phyloP scores from a whole-genome alignment of 208 protist genomes.

The Trichomonas gallinae region DNA sequence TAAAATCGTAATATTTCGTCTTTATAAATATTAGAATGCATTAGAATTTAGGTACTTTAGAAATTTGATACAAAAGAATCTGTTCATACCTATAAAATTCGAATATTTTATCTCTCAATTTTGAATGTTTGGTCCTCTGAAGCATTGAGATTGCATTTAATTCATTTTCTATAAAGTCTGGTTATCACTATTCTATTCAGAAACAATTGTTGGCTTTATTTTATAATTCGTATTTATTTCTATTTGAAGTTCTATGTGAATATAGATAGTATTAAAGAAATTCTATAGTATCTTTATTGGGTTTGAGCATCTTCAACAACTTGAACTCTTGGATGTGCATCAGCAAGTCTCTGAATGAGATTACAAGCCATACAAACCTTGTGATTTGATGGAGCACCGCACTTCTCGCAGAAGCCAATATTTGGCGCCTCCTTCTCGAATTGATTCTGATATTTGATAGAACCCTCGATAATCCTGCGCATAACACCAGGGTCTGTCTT shows the following conservation, averaged over 20 bases:
- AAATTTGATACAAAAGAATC: too few species aligned
- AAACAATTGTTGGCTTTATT: too few species aligned
- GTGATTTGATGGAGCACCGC: background rate
- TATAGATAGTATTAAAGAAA: background rate
- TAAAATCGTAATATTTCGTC: too few species aligned
- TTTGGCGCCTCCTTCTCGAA: background rate
- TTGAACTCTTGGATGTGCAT: background rate
- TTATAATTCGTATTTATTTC: background rate
- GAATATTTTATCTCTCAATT: too few species aligned
- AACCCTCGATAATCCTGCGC: background rate
- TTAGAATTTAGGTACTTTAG: too few species aligned
- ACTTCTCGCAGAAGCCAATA: background rate
- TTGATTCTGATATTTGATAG: background rate
- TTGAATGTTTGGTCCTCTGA: too few species aligned
- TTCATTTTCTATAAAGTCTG: too few species aligned
- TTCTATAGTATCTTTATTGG: background rate
- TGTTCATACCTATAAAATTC: too few species aligned
- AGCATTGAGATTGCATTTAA: too few species aligned
- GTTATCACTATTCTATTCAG: too few species aligned
- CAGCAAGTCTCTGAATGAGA: background rate
- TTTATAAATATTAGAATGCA: too few species aligned
- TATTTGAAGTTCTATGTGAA: background rate
- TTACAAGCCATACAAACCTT: background rate
- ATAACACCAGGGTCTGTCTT: background rate
- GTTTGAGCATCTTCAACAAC: background rate